Evolutionary conservation across 177 flowering plant genomes (phyloP).

Genomic region (Telopea speciosissima): DNA sequence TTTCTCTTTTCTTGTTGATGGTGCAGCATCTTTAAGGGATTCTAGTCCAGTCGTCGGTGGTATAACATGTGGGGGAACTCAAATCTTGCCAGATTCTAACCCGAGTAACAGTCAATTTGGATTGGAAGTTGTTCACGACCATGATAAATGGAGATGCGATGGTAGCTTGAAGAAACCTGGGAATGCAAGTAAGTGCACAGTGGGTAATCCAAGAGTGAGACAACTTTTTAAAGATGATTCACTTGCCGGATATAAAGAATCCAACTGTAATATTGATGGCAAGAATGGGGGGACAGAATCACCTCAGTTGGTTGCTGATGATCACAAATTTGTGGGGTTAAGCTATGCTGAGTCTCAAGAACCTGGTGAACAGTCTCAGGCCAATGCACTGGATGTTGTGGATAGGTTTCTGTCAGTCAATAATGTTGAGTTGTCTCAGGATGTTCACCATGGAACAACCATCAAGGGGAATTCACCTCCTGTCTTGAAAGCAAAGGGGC

Average conservation of each 20-base stretch:
- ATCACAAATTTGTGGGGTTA: constrained; percentile 48
- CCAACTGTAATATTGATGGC: constrained; percentile 5
- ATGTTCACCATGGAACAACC: constrained; percentile 19
- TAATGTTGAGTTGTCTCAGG: constrained; percentile 28
- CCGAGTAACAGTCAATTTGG: constrained; percentile 12
- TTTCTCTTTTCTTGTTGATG: constrained; percentile 7
- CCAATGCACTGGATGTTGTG: constrained; percentile 68
- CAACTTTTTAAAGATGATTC: constrained; percentile 47
- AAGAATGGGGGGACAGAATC: constrained; percentile 17
- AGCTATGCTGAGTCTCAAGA: constrained; percentile 84
- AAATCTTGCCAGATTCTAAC: constrained; percentile 11
- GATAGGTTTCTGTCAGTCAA: constrained; percentile 49
- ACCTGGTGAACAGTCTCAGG: constrained; percentile 82
- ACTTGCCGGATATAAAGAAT: constrained; percentile 9
- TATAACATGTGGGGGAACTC: constrained; percentile 12
- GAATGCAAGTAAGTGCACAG: constrained; percentile 18
- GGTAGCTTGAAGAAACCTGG: constrained; percentile 9
- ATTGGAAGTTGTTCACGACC: constrained; percentile 6
- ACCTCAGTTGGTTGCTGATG: constrained; percentile 17
- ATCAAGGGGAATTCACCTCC: constrained; percentile 26
- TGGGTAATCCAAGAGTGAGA: constrained; percentile 40
- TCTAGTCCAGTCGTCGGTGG: constrained; percentile 53
- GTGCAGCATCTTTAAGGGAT: constrained; percentile 52
- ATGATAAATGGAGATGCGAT: constrained; percentile 6
- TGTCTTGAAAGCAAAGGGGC: constrained; percentile 28